Percentiles rank a stretch among this genome's conserved stretches.
phyloP scores from a whole-genome alignment of 139 green algal species.

The Picochlorum sp. region DNA sequence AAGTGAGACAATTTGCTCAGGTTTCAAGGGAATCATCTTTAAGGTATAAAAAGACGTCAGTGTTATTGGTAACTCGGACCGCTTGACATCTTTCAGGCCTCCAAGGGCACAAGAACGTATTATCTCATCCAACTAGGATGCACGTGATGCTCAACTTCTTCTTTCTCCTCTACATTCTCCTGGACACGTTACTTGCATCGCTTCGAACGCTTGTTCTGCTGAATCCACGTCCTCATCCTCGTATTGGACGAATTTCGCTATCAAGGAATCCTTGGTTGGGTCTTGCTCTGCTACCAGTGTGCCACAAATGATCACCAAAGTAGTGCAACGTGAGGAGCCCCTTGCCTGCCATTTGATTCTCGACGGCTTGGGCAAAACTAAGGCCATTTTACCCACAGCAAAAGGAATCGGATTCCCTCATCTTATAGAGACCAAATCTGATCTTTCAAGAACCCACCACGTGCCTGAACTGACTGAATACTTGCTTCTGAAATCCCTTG shows the following conservation, averaged over 20 bases:
- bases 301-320: constrained; percentile 29
- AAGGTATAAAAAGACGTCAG: constrained; percentile 25
- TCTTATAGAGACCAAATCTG: constrained; percentile 8
- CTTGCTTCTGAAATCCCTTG: constrained; percentile 15
- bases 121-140: constrained; percentile 12
- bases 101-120: background rate
- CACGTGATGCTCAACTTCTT: constrained; percentile 6
- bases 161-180: background rate
- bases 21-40: constrained; percentile 21
- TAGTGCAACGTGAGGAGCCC: constrained; percentile 19
- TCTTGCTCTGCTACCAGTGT: constrained; percentile 12
- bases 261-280: constrained; percentile 28
- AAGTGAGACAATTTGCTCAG: constrained; percentile 10
- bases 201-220: background rate
- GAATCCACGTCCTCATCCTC: background rate
- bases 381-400: constrained; percentile 29
- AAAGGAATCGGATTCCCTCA: constrained; percentile 29
- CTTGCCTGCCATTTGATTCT: constrained; percentile 21
- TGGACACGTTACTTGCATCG: background rate
- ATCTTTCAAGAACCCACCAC: constrained; percentile 25
- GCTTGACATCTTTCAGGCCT: constrained; percentile 1
- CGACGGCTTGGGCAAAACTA: constrained; percentile 12
- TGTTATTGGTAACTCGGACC: background rate
- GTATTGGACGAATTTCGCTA: constrained; percentile 5
- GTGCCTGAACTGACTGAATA: background rate